Evolutionary conservation across 1,139 yeast species (phyloP), one percentile per base, ranked within the genome.

Genomic region (Diutina catenulata): DNA sequence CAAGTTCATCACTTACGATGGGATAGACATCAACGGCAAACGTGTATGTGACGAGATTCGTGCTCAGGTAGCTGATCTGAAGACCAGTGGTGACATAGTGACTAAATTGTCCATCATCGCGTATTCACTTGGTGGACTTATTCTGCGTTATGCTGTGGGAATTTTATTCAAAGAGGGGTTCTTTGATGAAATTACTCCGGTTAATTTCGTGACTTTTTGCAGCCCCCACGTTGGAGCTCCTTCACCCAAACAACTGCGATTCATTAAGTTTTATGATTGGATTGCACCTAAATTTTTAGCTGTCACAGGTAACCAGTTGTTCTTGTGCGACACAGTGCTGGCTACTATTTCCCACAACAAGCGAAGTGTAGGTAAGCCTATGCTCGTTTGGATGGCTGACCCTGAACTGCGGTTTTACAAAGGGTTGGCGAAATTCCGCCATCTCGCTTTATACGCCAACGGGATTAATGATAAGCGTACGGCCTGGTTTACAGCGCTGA

Each of bases 221-320:
- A 64, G 86, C 1, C 95, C 95, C 1, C 94, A 84, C 55, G 82
- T 82, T 2, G 95, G 94, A 3, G 81, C 72, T 1, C 58, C 74
- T 40, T 76, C 80, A 14, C 81, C 91, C 1, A 37, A 39, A 28
- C 21, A 13, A 8, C 47, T 46, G 36, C 26, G 52, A 5, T 53
- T 66, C 2, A 60, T 67, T 9, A 55, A 62, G 19, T 38, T 74
- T 18, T 80, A 77, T 60, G 83, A 84, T 52, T 56, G 52, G 39
- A 48, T 76, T 15, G 80, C 75, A 1, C 84, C 93, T 1, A 57
- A 61, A 42, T 55, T 80, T 36, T 59, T 84, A 51, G 86, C 87
- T 5, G 70, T 74, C 39, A 74, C 88, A 1, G 91, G 94, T 2
- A 57, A 64, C 28, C 94, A 84, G 54, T 62, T 83, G 55, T 84